A percentile compares a stretch with the other conserved stretches of the same genome.
These are phyloP conservation scores for Cutaneotrichosporon mucoides DNA, from an alignment of 1,284 basidiomycete species.

Conservation along the genomic window DNA sequence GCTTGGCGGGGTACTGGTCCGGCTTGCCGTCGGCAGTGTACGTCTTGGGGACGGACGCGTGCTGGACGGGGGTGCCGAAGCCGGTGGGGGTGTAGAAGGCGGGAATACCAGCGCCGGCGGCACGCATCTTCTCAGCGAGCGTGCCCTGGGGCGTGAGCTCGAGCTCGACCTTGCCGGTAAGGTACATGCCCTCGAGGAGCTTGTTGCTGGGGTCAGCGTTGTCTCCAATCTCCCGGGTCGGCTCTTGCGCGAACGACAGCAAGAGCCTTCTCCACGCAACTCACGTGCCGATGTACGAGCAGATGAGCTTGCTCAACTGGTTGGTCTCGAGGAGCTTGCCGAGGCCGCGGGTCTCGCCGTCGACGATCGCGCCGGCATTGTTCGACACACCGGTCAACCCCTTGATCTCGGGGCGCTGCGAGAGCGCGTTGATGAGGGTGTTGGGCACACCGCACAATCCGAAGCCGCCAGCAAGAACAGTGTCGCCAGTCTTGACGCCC, in stretches of 20 bases:
- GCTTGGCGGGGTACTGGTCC: constrained; percentile 66
- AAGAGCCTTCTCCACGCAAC: no score
- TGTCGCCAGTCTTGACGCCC: constrained; percentile 73
- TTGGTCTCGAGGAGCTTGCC: constrained; percentile 69
- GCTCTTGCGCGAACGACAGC: no score
- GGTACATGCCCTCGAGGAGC: constrained; percentile 59
- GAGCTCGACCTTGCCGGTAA: constrained; percentile 75
- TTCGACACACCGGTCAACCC: constrained; percentile 82
- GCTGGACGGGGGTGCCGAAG: constrained; percentile 47
- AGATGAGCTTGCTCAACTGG: constrained; percentile 77
- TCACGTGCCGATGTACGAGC: constrained; percentile 70
- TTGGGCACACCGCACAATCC: constrained; percentile 55
- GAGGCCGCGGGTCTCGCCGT: constrained; percentile 19
- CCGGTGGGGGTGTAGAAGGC: constrained; percentile 96
- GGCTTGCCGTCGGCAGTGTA: constrained; percentile 64
- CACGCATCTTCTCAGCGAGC: constrained; percentile 82
- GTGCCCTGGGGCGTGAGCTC: constrained; percentile 89
- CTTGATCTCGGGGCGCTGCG: constrained; percentile 64
- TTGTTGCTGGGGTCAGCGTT: constrained; percentile 43
- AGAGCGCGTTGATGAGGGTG: constrained; percentile 74
- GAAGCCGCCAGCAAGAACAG: constrained; percentile 67
- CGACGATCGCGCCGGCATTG: constrained; percentile 63
- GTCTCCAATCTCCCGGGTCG: no score
- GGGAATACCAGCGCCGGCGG: constrained; percentile 90
- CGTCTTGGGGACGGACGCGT: constrained; percentile 11